Conservation (phyloP, 306 rosid genomes). For the Urtica urens region DNA sequence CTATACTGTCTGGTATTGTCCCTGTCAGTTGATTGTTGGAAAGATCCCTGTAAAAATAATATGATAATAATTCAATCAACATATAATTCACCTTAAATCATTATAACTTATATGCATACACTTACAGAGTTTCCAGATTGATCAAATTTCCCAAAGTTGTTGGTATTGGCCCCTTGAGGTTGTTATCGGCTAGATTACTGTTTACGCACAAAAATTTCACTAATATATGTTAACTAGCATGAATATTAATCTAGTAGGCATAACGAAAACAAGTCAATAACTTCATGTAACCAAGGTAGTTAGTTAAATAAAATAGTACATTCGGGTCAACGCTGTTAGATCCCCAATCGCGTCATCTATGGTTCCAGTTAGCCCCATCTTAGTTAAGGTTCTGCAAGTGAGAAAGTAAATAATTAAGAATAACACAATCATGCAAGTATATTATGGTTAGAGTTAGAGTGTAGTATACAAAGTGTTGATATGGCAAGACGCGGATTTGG, state of each 20-base stretch:
- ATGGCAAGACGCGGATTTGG: neutral
- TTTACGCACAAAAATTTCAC: neutral
- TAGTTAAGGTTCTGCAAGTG: neutral
- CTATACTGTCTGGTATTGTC: neutral
- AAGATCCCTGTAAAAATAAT: conserved; percentile 4
- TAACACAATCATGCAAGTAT: neutral
- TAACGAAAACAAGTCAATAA: neutral
- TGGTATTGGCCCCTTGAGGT: conserved; percentile 8
- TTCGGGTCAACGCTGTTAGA: neutral
- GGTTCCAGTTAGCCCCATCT: neutral
- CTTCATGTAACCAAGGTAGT: neutral
- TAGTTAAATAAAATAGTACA: neutral
- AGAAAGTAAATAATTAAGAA: neutral
- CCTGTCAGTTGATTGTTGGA: conserved; percentile 6
- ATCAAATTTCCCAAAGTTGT: neutral
- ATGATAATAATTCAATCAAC: neutral
- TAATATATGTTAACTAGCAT: no score
- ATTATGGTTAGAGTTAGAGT: no score
- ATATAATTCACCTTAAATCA: neutral
- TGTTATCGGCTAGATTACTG: conserved; percentile 4
- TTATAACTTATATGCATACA: neutral
- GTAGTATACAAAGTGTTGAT: neutral
- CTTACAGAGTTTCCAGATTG: neutral
- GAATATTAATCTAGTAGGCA: neutral
- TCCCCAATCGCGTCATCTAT: neutral